Conservation (phyloP, 805 yeast genomes). For the Priceomyces carsonii region DNA sequence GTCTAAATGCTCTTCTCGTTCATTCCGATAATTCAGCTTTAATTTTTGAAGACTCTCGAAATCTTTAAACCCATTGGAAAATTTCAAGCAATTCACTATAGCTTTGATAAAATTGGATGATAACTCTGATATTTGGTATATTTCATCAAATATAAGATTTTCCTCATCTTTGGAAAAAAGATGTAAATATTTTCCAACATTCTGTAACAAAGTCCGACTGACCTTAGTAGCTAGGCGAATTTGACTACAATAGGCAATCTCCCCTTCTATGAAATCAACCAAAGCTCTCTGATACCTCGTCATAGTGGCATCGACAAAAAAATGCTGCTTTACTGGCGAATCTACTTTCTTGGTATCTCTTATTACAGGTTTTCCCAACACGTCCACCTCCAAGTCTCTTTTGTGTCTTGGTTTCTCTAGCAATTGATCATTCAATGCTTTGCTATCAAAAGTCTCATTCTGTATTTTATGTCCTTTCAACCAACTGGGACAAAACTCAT, state of each 20-base stretch:
- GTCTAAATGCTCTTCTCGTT: background rate
- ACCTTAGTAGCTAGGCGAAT: conserved; percentile 28
- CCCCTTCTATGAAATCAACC: conserved; percentile 30
- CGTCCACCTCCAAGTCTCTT: no score
- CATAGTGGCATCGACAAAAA: conserved; percentile 11
- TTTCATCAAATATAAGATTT: conserved; percentile 43
- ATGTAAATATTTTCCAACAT: conserved; percentile 24
- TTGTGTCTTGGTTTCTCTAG: no score
- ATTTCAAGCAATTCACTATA: conserved; percentile 8
- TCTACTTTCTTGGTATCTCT: no score
- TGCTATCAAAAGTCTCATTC: no score
- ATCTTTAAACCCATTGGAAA: conserved; percentile 6
- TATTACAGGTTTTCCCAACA: no score
- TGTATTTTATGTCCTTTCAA: conserved; percentile 4
- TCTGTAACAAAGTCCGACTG: conserved; percentile 30
- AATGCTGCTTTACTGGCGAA: conserved; percentile 32
- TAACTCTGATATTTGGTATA: conserved; percentile 39
- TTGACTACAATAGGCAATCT: conserved; percentile 28
- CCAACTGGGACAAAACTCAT: conserved; percentile 11
- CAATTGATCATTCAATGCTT: no score
- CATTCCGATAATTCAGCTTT: background rate
- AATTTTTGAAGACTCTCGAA: conserved; percentile 4
- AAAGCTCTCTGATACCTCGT: conserved; percentile 10
- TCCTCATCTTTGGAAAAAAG: conserved; percentile 36
- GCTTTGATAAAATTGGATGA: conserved; percentile 12